Conservation (phyloP, 345 rosid species). For the Rhodomyrtus tomentosa region DNA sequence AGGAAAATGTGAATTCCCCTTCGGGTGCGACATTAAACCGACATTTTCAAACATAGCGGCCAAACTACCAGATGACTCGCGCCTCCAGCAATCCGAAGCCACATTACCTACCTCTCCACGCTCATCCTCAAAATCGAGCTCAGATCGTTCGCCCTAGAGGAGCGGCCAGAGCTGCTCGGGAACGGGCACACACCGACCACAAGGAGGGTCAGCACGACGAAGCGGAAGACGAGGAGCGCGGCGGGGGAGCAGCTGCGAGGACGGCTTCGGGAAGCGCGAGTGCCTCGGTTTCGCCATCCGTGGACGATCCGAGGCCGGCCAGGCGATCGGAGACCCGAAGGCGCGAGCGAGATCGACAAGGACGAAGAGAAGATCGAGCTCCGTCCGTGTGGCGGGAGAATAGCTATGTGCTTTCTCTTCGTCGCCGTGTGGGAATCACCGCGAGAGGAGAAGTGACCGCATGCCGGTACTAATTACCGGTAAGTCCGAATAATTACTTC, state of each 20-base stretch:
- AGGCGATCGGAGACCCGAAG: background rate
- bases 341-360: background rate
- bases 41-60: background rate
- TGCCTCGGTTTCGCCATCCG: constrained; percentile 54
- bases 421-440: background rate
- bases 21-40: background rate
- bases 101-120: constrained; percentile 17
- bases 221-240: constrained; percentile 42
- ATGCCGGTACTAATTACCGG: too few relatives aligned
- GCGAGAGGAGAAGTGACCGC: background rate
- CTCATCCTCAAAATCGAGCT: constrained; percentile 30
- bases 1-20: background rate
- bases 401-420: background rate
- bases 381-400: background rate
- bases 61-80: background rate
- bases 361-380: background rate
- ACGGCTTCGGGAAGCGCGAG: constrained; percentile 39
- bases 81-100: background rate
- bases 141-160: constrained; percentile 60
- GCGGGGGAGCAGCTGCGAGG: constrained; percentile 44
- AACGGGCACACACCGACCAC: constrained; percentile 58
- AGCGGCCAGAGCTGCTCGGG: constrained; percentile 39
- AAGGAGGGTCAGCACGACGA: constrained; percentile 60
- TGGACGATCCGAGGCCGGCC: background rate
- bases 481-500: too few relatives aligned